These are phyloP conservation scores for Hypoxylon sp. DNA, from an alignment of 2,329 filamentous ascomycete species.

Conservation along the genomic window DNA sequence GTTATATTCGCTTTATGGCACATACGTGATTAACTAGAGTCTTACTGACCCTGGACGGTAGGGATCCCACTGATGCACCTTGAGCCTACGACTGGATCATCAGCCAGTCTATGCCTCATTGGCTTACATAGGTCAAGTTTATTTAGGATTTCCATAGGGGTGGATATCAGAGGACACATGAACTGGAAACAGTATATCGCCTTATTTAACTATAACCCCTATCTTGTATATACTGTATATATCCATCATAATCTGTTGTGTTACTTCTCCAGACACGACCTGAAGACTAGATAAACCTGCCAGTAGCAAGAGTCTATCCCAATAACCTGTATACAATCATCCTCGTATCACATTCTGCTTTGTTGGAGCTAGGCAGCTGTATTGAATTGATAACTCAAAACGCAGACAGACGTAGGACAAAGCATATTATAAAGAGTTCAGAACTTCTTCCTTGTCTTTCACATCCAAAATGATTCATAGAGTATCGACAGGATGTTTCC, in stretches of 20 bases:
- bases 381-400: background rate
- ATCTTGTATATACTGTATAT: background rate
- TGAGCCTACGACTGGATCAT: slow-evolving; percentile 7
- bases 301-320: background rate
- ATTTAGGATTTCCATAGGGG: background rate
- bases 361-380: background rate
- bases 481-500: background rate
- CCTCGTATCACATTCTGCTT: background rate
- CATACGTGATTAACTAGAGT: background rate
- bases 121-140: background rate
- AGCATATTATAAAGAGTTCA: background rate
- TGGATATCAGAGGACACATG: background rate
- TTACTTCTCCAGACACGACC: background rate
- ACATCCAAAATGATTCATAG: background rate
- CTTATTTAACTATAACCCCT: background rate
- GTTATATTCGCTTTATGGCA: slow-evolving; percentile 33
- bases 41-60: slow-evolving; percentile 14
- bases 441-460: background rate
- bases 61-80: slow-evolving; percentile 36
- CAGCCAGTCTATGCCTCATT: background rate
- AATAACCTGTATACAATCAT: background rate
- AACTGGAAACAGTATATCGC: background rate
- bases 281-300: background rate
- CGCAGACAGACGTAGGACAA: background rate
- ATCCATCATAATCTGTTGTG: background rate